Evolutionary conservation across 2,329 filamentous ascomycete genomes (phyloP), one percentile per base, ranked within the genome.

Genomic region (Fusarium coicis): DNA sequence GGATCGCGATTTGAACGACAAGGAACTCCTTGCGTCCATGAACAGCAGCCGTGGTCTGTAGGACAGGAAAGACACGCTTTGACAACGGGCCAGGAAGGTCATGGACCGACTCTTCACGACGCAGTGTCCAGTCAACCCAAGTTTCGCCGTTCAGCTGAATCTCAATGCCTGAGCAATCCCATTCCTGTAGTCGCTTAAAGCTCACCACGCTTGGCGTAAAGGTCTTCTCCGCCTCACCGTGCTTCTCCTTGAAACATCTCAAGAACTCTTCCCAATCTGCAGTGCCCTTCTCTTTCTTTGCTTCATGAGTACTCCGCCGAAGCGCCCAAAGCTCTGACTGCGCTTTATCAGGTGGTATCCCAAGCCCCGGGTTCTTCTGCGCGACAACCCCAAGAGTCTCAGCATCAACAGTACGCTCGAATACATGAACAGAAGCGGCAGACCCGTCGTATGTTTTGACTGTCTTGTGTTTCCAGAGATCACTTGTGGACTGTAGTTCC

Each of bases 231-330:
- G 83, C 79, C 56, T 82, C 78, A 8, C 83, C 83, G 53, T 84
- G 79, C 78, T 81, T 80, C 42, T 87, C 84, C 74, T 90, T 88
- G 79, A 94, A 87, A 71, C 85, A 86, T 39, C 79, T 80, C 42
- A 86, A 84, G 79, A 94, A 93, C 80, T 94, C 92, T 1, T 82
- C 83, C 88, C 90, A 93, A 50, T 78, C 84, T 15, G 91, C 92
- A 2, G 90, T 90, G 14, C 88, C 87, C 30, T 76, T 76, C 43
- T 81, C 82, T 23, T 84, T 81, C 10, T 80, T 82, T 76, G 92
- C 86, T 64, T 83, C 83, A 78, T 94, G 92, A 46, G 88, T 81
- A 78, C 90, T 92, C 49, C 86, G 86, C 63, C 93, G 87, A 44
- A 88, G 88, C 59, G 87, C 87, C 92, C 92, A 94, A 23, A 84